Evolutionary conservation across 148 eudicot species (phyloP), one percentile per base, ranked within the genome.

Genomic region (Cornus suecica): DNA sequence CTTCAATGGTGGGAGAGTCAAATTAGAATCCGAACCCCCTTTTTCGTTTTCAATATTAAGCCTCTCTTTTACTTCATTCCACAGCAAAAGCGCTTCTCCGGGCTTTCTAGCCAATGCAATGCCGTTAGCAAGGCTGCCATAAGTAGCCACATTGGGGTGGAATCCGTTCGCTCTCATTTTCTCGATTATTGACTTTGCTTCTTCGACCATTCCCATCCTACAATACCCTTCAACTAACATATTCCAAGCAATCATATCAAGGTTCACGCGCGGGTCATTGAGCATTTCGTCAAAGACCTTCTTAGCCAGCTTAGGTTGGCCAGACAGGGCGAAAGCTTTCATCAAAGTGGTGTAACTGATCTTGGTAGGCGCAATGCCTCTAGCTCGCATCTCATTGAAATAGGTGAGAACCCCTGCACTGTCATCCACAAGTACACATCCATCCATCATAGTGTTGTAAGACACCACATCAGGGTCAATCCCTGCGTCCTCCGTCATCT

Each of bases 201-300:
- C 92, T 45, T 92, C 97, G 6, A 93, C 76, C 29, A 91, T 76
- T 60, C 99, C 99, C 69, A 88, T 69, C 66, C 76, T 90, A 69
- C 94, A 89, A 66, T 89, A 95, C 48, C 90, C 97, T 78, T 92
- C 99, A 9, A 95, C 88, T 81, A 95, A 74, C 94, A 93, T 87
- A 65, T 95, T 95, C 97, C 97, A 95, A 16, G 99, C 99, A n/a
- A 90, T 90, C 68, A 89, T 78, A 88, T 95, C 98, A n/a, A 88
- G 90, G 74, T 88, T 95, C 63, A 95, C 97, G 61, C 94, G 80
- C 5, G 94, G 94, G 80, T 95, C 99, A 72, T 84, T 90, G 70
- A 88, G 83, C 99, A 95, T 93, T 77, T 95, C 99, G 41, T 95
- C 97, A 61, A 95, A 93, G 58, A 93, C 97, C 81, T 91, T 87